A percentile compares a stretch with the other conserved stretches of the same genome.
These are phyloP conservation scores for Mycocentrospora acerina DNA, from an alignment of 2,329 filamentous ascomycete genomes.

Conservation along the genomic window DNA sequence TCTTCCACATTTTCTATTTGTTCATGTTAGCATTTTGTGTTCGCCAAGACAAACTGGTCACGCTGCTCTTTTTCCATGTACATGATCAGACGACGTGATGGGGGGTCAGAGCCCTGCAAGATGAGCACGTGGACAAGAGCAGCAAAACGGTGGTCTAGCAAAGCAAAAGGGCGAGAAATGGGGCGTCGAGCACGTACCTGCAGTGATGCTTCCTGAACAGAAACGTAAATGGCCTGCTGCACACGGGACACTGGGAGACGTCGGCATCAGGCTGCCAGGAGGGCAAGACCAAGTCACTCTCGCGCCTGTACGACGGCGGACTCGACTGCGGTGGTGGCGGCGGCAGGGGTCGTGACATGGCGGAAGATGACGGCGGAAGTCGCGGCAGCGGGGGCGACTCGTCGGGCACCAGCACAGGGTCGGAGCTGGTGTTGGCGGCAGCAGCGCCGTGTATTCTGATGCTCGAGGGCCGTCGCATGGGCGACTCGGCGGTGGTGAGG, in stretches of 20 bases:
- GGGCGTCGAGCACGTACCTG: slow-evolving; percentile 58
- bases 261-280: slow-evolving; percentile 88
- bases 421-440: slow-evolving; percentile 14
- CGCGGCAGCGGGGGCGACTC: not conserved
- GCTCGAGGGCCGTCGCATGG: slow-evolving; percentile 32
- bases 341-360: too few relatives aligned
- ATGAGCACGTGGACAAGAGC: too few relatives aligned
- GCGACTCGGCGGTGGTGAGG: slow-evolving; percentile 35
- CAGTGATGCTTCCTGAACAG: slow-evolving; percentile 93
- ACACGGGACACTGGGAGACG: slow-evolving; percentile 82
- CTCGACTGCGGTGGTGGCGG: slow-evolving; percentile 12
- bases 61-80: too few relatives aligned
- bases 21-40: not conserved
- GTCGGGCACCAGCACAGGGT: slow-evolving; percentile 24
- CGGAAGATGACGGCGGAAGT: slow-evolving; percentile 11
- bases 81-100: not conserved
- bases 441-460: slow-evolving; percentile 22
- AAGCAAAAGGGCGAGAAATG: too few relatives aligned
- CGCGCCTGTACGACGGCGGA: slow-evolving; percentile 17
- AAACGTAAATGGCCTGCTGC: slow-evolving; percentile 74
- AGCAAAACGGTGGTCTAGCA: too few relatives aligned
- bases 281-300: slow-evolving; percentile 61
- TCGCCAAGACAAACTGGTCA: too few relatives aligned
- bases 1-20: slow-evolving; percentile 76
- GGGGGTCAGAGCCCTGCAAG: too few relatives aligned